Conservation (phyloP, 306 rosid species). For the Benincasa hispida region DNA sequence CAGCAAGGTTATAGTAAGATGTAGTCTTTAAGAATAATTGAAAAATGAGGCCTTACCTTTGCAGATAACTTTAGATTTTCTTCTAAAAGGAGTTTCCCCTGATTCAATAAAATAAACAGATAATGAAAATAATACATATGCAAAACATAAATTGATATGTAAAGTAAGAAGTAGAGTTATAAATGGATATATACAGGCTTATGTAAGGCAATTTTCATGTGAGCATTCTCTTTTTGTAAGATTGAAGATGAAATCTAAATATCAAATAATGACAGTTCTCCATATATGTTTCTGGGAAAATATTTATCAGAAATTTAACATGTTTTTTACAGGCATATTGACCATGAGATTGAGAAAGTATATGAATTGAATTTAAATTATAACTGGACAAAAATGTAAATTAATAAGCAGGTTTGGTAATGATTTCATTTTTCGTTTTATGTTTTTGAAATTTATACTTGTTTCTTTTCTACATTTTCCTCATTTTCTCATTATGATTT, state of each 20-base stretch:
- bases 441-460: too few relatives aligned
- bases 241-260: not conserved
- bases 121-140: not conserved
- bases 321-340: not conserved
- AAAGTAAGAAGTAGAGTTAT: not conserved
- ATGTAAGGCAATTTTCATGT: not conserved
- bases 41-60: not conserved
- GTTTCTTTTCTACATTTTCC: too few relatives aligned
- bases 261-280: too few relatives aligned
- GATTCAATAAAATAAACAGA: not conserved
- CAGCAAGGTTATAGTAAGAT: too few relatives aligned
- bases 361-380: too few relatives aligned
- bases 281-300: too few relatives aligned
- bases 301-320: not conserved
- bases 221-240: not conserved
- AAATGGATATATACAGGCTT: not conserved
- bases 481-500: too few relatives aligned
- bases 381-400: too few relatives aligned
- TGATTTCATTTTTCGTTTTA: too few relatives aligned
- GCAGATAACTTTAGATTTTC: slow-evolving; percentile 5
- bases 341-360: too few relatives aligned
- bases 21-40: not conserved
- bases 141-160: not conserved
- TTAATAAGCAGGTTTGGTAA: too few relatives aligned
- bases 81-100: slow-evolving; percentile 5